A percentile compares a stretch with the other conserved stretches of the same genome.
Conservation (phyloP, 2,329 filamentous ascomycete genomes). For the Thielaviopsis musarum region DNA sequence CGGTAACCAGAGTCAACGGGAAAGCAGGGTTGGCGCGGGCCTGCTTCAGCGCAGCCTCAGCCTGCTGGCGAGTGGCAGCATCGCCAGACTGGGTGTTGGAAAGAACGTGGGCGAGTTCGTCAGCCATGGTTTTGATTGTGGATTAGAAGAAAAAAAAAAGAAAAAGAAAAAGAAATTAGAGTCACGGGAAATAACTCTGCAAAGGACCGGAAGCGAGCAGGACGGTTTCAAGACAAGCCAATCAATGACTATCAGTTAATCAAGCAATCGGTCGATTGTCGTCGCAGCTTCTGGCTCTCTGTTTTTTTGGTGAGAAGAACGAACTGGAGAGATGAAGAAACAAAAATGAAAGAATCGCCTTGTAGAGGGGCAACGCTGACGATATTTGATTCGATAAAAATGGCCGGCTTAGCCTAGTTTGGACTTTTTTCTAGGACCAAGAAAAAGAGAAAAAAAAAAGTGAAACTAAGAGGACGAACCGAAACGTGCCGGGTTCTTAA, state of each 20-base stretch:
- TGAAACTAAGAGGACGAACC: too few relatives aligned
- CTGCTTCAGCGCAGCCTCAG: constrained; percentile 65
- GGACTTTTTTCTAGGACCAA: not conserved
- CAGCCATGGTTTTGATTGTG: constrained; percentile 49
- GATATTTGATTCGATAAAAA: not conserved
- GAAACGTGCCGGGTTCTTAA: too few relatives aligned
- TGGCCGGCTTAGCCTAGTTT: not conserved
- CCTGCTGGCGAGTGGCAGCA: constrained; percentile 64
- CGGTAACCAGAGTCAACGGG: constrained; percentile 61
- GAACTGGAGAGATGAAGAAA: not conserved
- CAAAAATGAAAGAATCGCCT: not conserved
- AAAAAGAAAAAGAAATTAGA: not conserved
- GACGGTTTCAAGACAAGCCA: not conserved
- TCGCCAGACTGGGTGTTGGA: constrained; percentile 67
- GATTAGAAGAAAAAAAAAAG: not conserved
- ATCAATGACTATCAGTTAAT: not conserved
- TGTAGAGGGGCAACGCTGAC: not conserved
- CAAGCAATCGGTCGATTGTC: not conserved
- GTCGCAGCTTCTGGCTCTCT: not conserved
- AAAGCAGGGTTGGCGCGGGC: constrained; percentile 55
- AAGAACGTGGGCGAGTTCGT: constrained; percentile 77
- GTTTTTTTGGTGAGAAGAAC: not conserved
- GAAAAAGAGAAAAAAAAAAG: not conserved
- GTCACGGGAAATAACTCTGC: not conserved
- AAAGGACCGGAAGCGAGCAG: not conserved